These are phyloP conservation scores for Cenococcum geophilum DNA, from an alignment of 495 filamentous ascomycete genomes.

Conservation along the genomic window DNA sequence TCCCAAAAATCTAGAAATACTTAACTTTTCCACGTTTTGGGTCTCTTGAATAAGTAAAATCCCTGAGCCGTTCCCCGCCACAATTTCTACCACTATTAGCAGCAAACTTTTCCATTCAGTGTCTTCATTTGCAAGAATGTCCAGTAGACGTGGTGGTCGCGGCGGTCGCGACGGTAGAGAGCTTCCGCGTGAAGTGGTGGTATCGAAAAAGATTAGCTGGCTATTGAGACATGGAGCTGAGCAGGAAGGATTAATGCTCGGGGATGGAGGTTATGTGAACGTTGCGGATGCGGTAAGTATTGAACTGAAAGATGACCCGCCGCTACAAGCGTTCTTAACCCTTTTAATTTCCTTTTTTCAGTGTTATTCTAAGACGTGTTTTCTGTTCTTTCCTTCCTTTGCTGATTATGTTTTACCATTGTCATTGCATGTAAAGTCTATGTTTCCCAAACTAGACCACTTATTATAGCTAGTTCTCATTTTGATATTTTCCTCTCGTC, in stretches of 20 bases:
- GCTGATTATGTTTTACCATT: too few species aligned
- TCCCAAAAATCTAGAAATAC: too few species aligned
- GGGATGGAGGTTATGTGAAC: constrained; percentile 71
- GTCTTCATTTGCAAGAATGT: constrained; percentile 6
- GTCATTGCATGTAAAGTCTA: too few species aligned
- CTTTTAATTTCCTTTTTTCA: too few species aligned
- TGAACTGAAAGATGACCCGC: not conserved
- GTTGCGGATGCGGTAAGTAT: constrained; percentile 69
- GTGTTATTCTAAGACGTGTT: too few species aligned
- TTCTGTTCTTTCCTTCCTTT: too few species aligned
- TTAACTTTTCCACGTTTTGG: too few species aligned
- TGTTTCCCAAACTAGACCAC: too few species aligned
- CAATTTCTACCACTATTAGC: not conserved
- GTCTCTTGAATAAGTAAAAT: too few species aligned
- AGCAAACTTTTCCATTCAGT: not conserved
- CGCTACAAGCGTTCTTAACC: too few species aligned
- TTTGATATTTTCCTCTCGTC: too few species aligned
- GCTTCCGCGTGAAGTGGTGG: constrained; percentile 51
- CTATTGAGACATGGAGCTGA: constrained; percentile 79
- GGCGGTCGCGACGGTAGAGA: constrained; percentile 38
- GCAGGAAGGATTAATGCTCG: constrained; percentile 68
- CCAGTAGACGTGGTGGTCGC: constrained; percentile 23
- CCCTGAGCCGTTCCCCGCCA: not conserved
- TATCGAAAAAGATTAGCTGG: constrained; percentile 76
- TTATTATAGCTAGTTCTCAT: too few species aligned